Conservation (phyloP, 2,329 filamentous ascomycete genomes). For the Fusarium equiseti region DNA sequence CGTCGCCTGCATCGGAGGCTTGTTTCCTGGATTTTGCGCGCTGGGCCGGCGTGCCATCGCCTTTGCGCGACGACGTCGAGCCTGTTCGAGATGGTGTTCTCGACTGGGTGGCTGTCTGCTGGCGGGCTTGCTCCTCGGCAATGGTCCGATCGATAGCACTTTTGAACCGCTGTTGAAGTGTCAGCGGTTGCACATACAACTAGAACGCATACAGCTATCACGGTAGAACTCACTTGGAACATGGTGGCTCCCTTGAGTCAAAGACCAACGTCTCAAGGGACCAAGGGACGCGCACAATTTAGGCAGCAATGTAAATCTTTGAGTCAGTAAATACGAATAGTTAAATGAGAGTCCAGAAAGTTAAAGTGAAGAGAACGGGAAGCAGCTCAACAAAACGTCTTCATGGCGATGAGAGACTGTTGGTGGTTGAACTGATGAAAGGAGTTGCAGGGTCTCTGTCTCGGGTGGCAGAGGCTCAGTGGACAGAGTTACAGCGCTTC, state of each 20-base stretch:
- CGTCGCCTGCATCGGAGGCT: constrained; percentile 54
- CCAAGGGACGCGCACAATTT: constrained; percentile 36
- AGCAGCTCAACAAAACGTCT: constrained; percentile 28
- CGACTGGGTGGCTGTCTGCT: constrained; percentile 66
- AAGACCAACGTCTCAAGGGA: constrained; percentile 32
- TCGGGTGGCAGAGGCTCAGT: constrained; percentile 31
- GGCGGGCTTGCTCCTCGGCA: constrained; percentile 89
- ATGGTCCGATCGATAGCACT: constrained; percentile 88
- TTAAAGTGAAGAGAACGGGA: neutral
- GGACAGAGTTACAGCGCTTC: constrained; percentile 35
- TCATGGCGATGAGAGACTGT: constrained; percentile 29
- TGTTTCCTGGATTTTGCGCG: constrained; percentile 57
- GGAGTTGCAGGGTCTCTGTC: constrained; percentile 38
- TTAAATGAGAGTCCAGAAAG: constrained; percentile 12
- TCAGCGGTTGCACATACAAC: neutral
- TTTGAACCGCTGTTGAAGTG: constrained; percentile 75
- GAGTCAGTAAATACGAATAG: neutral
- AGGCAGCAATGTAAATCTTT: constrained; percentile 3
- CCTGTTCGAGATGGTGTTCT: constrained; percentile 56
- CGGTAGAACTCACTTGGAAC: constrained; percentile 49
- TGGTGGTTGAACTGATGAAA: constrained; percentile 34
- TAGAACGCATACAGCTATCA: neutral
- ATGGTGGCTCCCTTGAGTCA: constrained; percentile 45
- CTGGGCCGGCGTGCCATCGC: constrained; percentile 51
- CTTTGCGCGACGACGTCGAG: constrained; percentile 56